Conservation (phyloP, 768 basidiomycete genomes). For the Mycena vitilis region DNA sequence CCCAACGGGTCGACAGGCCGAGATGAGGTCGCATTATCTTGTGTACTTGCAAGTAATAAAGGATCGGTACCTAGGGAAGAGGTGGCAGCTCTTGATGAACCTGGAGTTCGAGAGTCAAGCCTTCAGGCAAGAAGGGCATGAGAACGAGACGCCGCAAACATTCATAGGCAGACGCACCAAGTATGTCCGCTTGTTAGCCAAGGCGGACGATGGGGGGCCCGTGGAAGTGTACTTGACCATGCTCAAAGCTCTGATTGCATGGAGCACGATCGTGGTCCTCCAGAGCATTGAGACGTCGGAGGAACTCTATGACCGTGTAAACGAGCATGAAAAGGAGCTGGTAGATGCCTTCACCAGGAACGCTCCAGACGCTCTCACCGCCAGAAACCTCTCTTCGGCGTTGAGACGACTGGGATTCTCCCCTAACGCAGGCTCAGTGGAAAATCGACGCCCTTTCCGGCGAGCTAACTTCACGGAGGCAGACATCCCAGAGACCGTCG, state of each 20-base stretch:
- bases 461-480: neutral
- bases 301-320: neutral
- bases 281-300: neutral
- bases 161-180: neutral
- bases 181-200: neutral
- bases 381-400: too few species aligned
- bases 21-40: slow-evolving; percentile 1
- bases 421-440: too few species aligned
- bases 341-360: neutral
- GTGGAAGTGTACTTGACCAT: neutral
- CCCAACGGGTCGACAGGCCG: neutral
- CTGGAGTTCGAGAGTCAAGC: neutral
- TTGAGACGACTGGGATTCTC: too few species aligned
- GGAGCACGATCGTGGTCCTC: neutral
- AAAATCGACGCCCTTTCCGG: neutral
- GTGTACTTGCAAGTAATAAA: neutral
- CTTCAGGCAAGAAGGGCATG: slow-evolving; percentile 2
- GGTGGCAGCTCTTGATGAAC: neutral
- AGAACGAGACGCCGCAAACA: neutral
- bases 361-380: too few species aligned
- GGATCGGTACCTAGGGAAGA: neutral
- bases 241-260: neutral
- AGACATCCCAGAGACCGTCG: neutral
- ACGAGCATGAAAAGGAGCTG: neutral
- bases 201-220: neutral